phyloP scores from a whole-genome alignment of 306 rosid genomes.

The Arachis hypogaea region DNA sequence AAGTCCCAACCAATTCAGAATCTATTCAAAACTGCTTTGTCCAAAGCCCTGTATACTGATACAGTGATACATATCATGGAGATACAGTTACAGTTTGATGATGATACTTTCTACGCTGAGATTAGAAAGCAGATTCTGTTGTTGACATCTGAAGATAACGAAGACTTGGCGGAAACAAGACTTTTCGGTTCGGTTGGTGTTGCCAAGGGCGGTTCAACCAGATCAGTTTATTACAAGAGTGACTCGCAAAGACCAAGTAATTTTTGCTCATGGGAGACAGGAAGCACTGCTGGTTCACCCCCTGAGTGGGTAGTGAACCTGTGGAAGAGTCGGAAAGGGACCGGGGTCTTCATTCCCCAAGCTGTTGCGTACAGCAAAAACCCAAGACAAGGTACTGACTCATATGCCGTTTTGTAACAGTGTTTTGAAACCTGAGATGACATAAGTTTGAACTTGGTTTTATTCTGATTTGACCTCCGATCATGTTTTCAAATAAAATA shows the following conservation, averaged over 20 bases:
- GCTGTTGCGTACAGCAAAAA: conserved; percentile 30
- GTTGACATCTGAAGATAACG: conserved; percentile 47
- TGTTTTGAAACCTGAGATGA: no score
- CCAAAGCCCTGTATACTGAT: not conserved
- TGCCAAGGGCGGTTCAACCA: conserved; percentile 8
- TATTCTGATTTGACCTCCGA: no score
- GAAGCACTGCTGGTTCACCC: conserved; percentile 15
- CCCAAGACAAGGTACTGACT: conserved; percentile 43
- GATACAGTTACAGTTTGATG: conserved; percentile 45
- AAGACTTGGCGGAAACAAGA: conserved; percentile 36
- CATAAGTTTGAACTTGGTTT: no score
- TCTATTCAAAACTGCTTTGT: not conserved
- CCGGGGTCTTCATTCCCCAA: conserved; percentile 76
- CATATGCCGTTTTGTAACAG: not conserved
- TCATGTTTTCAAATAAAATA: no score
- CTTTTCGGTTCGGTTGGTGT: not conserved
- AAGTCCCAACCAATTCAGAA: not conserved
- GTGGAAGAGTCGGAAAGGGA: conserved; percentile 54
- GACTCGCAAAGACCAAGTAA: conserved; percentile 6
- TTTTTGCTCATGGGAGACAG: conserved; percentile 41
- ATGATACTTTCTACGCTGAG: conserved; percentile 59
- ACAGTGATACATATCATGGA: conserved; percentile 14
- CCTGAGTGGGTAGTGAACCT: conserved; percentile 49
- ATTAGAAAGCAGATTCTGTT: conserved; percentile 65
- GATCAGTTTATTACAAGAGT: not conserved